Evolutionary conservation across 108 stramenopile genomes (phyloP).

Genomic region (Nitzschia sp.): DNA sequence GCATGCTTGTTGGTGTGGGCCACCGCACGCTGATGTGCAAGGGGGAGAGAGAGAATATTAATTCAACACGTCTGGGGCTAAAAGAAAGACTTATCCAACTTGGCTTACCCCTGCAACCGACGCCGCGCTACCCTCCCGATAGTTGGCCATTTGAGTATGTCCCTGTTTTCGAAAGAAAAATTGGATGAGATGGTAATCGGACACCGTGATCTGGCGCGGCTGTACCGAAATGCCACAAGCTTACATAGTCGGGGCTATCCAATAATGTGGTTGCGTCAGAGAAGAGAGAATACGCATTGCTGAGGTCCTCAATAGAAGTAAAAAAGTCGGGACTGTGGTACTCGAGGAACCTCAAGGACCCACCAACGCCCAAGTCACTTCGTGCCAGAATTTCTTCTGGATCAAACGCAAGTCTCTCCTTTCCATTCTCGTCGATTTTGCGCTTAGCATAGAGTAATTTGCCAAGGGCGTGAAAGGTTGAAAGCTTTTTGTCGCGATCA

Average conservation of each 20-base stretch:
- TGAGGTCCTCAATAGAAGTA: constrained; percentile 72
- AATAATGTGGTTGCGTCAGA: constrained; percentile 70
- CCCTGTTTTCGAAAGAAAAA: not conserved
- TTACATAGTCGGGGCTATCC: constrained; percentile 27
- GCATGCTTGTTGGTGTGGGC: constrained; percentile 68
- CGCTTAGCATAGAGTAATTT: constrained; percentile 90
- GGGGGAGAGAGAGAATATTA: not conserved
- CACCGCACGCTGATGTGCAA: constrained; percentile 53
- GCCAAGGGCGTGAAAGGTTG: constrained; percentile 88
- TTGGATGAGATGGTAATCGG: constrained; percentile 1
- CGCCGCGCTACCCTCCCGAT: constrained; percentile 60
- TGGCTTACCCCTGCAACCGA: constrained; percentile 44
- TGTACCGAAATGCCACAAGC: no score
- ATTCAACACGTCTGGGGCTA: not conserved
- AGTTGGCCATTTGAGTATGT: constrained; percentile 29
- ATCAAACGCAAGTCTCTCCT: constrained; percentile 63
- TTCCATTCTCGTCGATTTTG: constrained; percentile 11
- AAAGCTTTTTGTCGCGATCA: constrained; percentile 61
- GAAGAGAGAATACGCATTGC: constrained; percentile 50
- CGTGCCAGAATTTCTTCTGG: constrained; percentile 78
- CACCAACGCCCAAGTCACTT: constrained; percentile 65
- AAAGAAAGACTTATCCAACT: not conserved
- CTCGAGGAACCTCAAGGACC: constrained; percentile 73
- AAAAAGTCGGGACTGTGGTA: constrained; percentile 86
- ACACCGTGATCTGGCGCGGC: no score